Evolutionary conservation across 177 flowering plant species (phyloP).

Genomic region (Vitis hybrid): DNA sequence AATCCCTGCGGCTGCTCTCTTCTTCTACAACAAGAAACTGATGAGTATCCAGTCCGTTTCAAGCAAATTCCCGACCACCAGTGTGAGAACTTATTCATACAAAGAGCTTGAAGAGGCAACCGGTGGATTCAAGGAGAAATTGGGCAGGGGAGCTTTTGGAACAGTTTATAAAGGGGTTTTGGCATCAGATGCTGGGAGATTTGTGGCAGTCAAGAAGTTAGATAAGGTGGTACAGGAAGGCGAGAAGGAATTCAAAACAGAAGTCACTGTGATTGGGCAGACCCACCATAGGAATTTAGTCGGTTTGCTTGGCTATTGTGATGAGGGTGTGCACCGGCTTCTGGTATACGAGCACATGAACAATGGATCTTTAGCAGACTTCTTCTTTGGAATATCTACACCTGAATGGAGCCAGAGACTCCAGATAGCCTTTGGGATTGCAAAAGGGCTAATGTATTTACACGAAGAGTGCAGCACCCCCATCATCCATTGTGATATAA

Average conservation of each 20-base stretch:
- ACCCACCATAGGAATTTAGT: no score
- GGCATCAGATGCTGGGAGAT: not conserved
- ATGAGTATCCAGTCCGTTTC: no score
- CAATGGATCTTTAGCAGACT: no score
- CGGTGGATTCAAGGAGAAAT: constrained; percentile 10
- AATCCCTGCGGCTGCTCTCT: no score
- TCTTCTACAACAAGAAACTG: no score
- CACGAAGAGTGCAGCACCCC: constrained; percentile 8
- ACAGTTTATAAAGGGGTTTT: constrained; percentile 9
- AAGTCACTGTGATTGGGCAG: no score
- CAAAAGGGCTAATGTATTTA: constrained; percentile 5
- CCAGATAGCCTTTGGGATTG: constrained; percentile 7
- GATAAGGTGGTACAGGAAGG: constrained; percentile 13
- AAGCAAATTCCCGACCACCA: no score
- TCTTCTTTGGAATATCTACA: not conserved
- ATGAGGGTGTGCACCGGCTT: no score
- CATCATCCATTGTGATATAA: constrained; percentile 5
- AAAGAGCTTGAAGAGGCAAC: constrained; percentile 18
- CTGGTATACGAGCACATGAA: no score
- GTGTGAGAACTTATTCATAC: not conserved
- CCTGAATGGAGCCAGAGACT: constrained; percentile 10
- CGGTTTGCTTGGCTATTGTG: no score
- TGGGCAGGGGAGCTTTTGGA: constrained; percentile 26
- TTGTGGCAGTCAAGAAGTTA: constrained; percentile 24
- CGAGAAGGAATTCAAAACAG: constrained; percentile 12